phyloP scores from a whole-genome alignment of 2,329 filamentous ascomycete genomes.

The Bipolaris oryzae region DNA sequence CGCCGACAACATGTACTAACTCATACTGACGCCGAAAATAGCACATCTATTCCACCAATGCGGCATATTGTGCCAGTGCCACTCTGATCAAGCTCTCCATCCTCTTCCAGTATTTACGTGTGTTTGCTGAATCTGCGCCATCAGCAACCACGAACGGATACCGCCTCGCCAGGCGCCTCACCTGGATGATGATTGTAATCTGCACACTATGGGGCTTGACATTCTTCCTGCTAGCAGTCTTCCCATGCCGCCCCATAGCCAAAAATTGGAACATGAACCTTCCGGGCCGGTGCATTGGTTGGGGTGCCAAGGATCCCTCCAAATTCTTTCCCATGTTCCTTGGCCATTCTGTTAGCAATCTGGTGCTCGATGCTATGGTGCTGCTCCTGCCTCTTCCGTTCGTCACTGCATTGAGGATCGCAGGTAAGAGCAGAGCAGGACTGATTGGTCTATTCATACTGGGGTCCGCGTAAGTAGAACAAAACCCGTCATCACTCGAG shows the following conservation, averaged over 20 bases:
- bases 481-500: conserved; percentile 13
- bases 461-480: conserved; percentile 45
- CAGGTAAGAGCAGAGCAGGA: conserved; percentile 37
- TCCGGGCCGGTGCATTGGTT: conserved; percentile 40
- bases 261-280: conserved; percentile 39
- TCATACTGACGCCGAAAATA: conserved; percentile 10
- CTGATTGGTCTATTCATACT: conserved; percentile 40
- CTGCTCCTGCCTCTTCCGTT: conserved; percentile 41
- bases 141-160: conserved; percentile 15
- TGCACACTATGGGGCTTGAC: conserved; percentile 38
- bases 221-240: conserved; percentile 40
- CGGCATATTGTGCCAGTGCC: conserved; percentile 38
- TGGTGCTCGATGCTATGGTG: conserved; percentile 42
- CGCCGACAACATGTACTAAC: too few relatives aligned
- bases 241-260: conserved; percentile 36
- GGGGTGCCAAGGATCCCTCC: conserved; percentile 41
- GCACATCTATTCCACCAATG: conserved; percentile 42
- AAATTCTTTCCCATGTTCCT: conserved; percentile 39
- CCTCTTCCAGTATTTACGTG: conserved; percentile 46
- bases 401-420: conserved; percentile 37
- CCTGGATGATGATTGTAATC: conserved; percentile 29
- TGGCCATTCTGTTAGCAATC: conserved; percentile 41
- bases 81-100: conserved; percentile 48
- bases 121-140: conserved; percentile 36
- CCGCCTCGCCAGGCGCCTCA: conserved; percentile 24